These are phyloP conservation scores for Cladosporium sp. DNA, from an alignment of 2,329 filamentous ascomycete genomes.

Conservation along the genomic window DNA sequence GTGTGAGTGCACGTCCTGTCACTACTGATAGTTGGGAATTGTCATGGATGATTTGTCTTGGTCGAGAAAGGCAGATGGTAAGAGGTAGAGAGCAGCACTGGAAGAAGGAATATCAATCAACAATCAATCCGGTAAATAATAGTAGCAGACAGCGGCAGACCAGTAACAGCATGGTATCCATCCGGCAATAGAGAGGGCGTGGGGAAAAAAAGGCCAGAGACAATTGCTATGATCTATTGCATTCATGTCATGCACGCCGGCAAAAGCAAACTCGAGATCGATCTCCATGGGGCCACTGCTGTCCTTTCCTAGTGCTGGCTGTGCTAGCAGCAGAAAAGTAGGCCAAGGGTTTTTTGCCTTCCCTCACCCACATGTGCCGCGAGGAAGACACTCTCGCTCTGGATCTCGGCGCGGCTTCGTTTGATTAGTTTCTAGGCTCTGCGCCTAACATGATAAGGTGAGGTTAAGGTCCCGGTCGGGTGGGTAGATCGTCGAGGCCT, in stretches of 20 bases:
- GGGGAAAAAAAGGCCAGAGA: background rate
- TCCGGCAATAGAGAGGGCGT: background rate
- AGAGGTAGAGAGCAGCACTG: too few relatives aligned
- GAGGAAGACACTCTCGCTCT: background rate
- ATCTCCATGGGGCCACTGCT: slow-evolving; percentile 12
- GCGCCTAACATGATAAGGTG: slow-evolving; percentile 13
- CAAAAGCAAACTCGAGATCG: slow-evolving; percentile 9
- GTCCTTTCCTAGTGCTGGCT: too few relatives aligned
- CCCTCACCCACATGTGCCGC: slow-evolving; percentile 7
- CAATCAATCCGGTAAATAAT: too few relatives aligned
- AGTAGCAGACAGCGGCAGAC: too few relatives aligned
- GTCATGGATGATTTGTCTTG: too few relatives aligned
- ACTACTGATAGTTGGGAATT: too few relatives aligned
- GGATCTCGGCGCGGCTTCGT: slow-evolving; percentile 11
- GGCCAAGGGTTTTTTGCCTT: slow-evolving; percentile 8
- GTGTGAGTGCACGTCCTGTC: too few relatives aligned
- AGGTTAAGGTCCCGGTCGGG: slow-evolving; percentile 9
- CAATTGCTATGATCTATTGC: slow-evolving; percentile 7
- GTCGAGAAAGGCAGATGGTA: too few relatives aligned
- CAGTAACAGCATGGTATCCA: too few relatives aligned
- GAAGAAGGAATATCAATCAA: too few relatives aligned
- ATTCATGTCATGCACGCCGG: slow-evolving; percentile 13
- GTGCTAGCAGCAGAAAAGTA: too few relatives aligned
- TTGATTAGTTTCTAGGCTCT: slow-evolving; percentile 10
- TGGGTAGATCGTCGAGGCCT: slow-evolving; percentile 8